These are phyloP conservation scores for Plantago coronopus DNA, from an alignment of 305 asterid species.

Conservation along the genomic window DNA sequence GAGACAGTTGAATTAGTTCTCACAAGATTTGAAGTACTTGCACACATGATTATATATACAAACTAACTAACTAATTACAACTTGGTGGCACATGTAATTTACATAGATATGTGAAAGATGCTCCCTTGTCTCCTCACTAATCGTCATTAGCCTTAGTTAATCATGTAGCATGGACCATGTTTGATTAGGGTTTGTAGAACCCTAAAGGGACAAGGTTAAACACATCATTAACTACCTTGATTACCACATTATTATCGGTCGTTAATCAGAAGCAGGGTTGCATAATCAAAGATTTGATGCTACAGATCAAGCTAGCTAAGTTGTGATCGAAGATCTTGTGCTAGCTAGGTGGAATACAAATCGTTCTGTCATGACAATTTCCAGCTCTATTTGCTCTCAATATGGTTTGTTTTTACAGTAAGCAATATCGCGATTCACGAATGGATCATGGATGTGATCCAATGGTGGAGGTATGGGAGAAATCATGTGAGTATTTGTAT, in stretches of 20 bases:
- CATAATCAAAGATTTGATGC: not conserved
- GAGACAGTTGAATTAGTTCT: constrained; percentile 18
- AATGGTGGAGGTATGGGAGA: too few relatives aligned
- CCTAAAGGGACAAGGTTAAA: constrained; percentile 26
- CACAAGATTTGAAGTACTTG: not conserved
- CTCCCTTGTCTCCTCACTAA: constrained; percentile 39
- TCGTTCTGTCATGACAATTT: not conserved
- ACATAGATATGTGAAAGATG: constrained; percentile 28
- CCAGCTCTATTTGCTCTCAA: not conserved
- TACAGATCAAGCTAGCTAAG: not conserved
- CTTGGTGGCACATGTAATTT: constrained; percentile 35
- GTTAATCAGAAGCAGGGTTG: not conserved
- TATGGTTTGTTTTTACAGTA: not conserved
- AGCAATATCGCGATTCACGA: too few relatives aligned
- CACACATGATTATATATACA: not conserved
- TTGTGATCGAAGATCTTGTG: not conserved
- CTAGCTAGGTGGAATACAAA: not conserved
- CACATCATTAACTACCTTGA: constrained; percentile 20
- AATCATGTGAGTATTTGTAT: too few relatives aligned
- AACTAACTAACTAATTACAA: not conserved
- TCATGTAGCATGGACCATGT: constrained; percentile 35
- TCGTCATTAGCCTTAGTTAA: constrained; percentile 21
- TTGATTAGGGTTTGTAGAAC: constrained; percentile 45
- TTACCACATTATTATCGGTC: not conserved
- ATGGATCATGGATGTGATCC: too few relatives aligned